Base-by-base conservation (phyloP, 2,329 filamentous ascomycete genomes). In the Venturia carpophila region DNA sequence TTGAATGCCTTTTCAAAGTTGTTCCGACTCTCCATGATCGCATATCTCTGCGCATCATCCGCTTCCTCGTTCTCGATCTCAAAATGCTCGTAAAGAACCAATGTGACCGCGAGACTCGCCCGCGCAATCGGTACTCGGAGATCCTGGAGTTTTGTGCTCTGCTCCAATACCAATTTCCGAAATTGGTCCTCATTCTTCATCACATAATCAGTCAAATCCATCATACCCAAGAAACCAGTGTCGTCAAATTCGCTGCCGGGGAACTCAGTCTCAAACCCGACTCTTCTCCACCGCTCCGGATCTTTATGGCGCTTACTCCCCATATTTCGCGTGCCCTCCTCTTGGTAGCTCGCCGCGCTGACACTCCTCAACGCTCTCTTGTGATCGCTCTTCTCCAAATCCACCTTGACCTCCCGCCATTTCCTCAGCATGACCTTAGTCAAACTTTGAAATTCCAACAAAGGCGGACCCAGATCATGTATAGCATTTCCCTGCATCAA, bases 151-250 rank as follows among this genome's bases (percentile, higher is more conserved):
- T 86, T 86, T 7, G 87, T 86, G 3, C 90, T 88, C 76, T 99
- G 94, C 76, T 99, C 94, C 43, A 97, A 79, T 19, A 99, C 69
- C 70, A 96, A 81, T 77, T 96, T 97, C 74, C 96, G 92, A 70
- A 96, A 97, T 13, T 86, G 86, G 73, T 97, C 92, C 74, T 96
- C 91, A 72, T 96, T 88, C 73, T 92, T 96, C 71, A 89, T 85
- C 61, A 96, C 91, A 74, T 91, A 99, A 75, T 97, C 92, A 1
- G 92, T 91, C 71, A 99, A 77, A 74, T 99, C 94, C 92, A 99
- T 97, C 85, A 99, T 91, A 37, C 94, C 94, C 64, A 99, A 77
- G 73, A 92, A 97, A 0, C 94, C 94, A 37, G 90, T 89, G 47
- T 85, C 80, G 24, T 91, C 87, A 72, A 99, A 97, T 70, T 99